Conservation (phyloP, 371 early-diverging fungal genomes). For the Lichtheimia corymbifera region DNA sequence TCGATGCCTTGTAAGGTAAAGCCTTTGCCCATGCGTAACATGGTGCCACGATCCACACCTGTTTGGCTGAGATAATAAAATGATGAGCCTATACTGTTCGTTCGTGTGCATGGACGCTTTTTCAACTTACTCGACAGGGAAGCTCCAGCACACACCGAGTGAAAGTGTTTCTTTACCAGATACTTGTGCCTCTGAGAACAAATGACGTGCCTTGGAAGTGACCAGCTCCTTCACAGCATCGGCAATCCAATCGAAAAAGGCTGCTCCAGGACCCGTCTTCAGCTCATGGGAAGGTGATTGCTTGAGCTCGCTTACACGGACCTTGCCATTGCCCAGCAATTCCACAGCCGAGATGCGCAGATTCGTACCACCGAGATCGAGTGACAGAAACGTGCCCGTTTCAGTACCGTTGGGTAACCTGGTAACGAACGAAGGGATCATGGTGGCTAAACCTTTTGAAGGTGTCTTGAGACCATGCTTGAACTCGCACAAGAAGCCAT, state of each 20-base stretch:
- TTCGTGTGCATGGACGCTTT: not conserved
- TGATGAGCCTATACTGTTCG: not conserved
- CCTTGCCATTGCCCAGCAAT: slow-evolving; percentile 68
- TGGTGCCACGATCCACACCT: slow-evolving; percentile 69
- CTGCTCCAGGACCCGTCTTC: slow-evolving; percentile 62
- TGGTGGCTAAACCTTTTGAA: slow-evolving; percentile 54
- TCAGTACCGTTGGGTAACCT: slow-evolving; percentile 81
- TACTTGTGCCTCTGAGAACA: slow-evolving; percentile 29
- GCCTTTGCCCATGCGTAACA: slow-evolving; percentile 92
- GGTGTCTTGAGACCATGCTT: slow-evolving; percentile 46
- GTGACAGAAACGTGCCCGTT: slow-evolving; percentile 82
- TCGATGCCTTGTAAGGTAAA: slow-evolving; percentile 75
- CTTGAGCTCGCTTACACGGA: slow-evolving; percentile 70
- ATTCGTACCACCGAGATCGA: slow-evolving; percentile 92
- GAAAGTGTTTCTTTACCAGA: slow-evolving; percentile 38
- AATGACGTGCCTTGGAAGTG: slow-evolving; percentile 25
- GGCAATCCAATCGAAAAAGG: slow-evolving; percentile 90
- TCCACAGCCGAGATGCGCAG: slow-evolving; percentile 80
- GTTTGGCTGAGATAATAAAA: slow-evolving; percentile 59
- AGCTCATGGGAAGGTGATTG: slow-evolving; percentile 63
- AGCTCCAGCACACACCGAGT: slow-evolving; percentile 54
- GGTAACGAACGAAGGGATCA: slow-evolving; percentile 84
- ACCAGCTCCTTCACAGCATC: slow-evolving; percentile 48
- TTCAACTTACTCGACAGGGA: slow-evolving; percentile 46
- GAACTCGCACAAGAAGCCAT: slow-evolving; percentile 52